A percentile compares a stretch with the other conserved stretches of the same genome.
phyloP scores from a whole-genome alignment of 1,284 basidiomycete species.

The Flammula alnicola region DNA sequence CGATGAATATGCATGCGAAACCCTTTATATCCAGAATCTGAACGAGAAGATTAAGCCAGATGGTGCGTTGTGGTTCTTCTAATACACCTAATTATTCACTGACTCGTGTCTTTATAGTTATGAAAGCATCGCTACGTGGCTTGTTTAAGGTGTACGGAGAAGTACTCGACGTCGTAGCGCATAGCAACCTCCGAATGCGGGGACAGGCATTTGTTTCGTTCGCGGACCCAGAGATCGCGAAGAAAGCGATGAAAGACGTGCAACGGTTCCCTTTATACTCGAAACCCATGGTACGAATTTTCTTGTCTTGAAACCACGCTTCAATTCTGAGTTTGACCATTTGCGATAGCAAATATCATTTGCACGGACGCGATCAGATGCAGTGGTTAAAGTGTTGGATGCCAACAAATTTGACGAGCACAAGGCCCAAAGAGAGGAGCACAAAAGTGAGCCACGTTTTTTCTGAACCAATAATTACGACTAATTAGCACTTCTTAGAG shows the following conservation, averaged over 20 bases:
- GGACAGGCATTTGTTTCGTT: slow-evolving; percentile 99
- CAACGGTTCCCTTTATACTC: slow-evolving; percentile 94
- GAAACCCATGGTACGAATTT: slow-evolving; percentile 83
- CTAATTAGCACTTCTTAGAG: slow-evolving; percentile 49
- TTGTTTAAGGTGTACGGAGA: slow-evolving; percentile 95
- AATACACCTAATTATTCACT: neutral
- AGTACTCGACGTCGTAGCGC: slow-evolving; percentile 91
- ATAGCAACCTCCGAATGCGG: slow-evolving; percentile 93
- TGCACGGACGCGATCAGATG: slow-evolving; percentile 87
- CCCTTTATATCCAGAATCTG: slow-evolving; percentile 95
- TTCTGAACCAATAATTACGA: neutral
- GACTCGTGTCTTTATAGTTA: slow-evolving; percentile 49
- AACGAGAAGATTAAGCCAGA: slow-evolving; percentile 95
- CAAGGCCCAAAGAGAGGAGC: slow-evolving; percentile 72
- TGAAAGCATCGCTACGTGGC: slow-evolving; percentile 87
- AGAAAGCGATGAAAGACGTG: slow-evolving; percentile 91
- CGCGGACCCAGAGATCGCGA: slow-evolving; percentile 77
- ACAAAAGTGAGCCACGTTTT: slow-evolving; percentile 70
- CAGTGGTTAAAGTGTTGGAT: slow-evolving; percentile 80
- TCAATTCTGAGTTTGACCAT: neutral
- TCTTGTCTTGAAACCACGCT: neutral
- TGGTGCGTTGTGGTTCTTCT: slow-evolving; percentile 48
- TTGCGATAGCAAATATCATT: slow-evolving; percentile 86
- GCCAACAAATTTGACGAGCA: slow-evolving; percentile 73
- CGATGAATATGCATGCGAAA: slow-evolving; percentile 72